These are phyloP conservation scores for Xylaria polymorpha DNA, from an alignment of 2,329 filamentous ascomycete genomes.

Conservation along the genomic window DNA sequence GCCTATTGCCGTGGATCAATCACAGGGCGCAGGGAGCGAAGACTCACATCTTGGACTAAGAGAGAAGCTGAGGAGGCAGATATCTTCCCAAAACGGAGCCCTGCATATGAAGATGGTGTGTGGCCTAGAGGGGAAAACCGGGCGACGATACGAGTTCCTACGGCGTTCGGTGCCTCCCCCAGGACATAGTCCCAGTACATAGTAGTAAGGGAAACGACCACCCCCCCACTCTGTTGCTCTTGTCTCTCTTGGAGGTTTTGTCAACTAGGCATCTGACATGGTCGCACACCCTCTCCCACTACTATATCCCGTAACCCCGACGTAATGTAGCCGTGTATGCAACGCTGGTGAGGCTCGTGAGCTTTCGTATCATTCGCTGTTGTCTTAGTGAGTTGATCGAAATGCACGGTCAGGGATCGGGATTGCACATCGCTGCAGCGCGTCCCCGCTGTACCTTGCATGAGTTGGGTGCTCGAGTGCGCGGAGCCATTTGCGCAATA, in stretches of 20 bases:
- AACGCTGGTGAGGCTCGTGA: slow-evolving; percentile 48
- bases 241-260: slow-evolving; percentile 14
- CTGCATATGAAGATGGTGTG: slow-evolving; percentile 47
- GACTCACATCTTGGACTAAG: slow-evolving; percentile 34
- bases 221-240: slow-evolving; percentile 18
- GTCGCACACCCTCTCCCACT: slow-evolving; percentile 40
- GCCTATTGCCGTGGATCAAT: slow-evolving; percentile 39
- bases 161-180: slow-evolving; percentile 16
- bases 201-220: background rate
- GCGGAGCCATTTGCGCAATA: slow-evolving; percentile 9
- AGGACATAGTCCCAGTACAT: too few relatives aligned
- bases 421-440: slow-evolving; percentile 42
- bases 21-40: slow-evolving; percentile 38
- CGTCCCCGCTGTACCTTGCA: slow-evolving; percentile 51
- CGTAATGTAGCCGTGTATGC: slow-evolving; percentile 40
- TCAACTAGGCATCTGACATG: slow-evolving; percentile 49
- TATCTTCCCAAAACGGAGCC: slow-evolving; percentile 36
- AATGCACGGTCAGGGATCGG: slow-evolving; percentile 44
- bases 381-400: slow-evolving; percentile 42
- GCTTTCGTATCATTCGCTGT: slow-evolving; percentile 48
- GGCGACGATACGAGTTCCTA: slow-evolving; percentile 40
- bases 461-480: slow-evolving; percentile 31
- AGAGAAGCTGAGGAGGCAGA: slow-evolving; percentile 33
- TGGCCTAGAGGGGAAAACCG: slow-evolving; percentile 39
- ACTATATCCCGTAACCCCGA: slow-evolving; percentile 36